Evolutionary conservation across 169 alveolate species (phyloP).

Genomic region (Eimeria acervulina): DNA sequence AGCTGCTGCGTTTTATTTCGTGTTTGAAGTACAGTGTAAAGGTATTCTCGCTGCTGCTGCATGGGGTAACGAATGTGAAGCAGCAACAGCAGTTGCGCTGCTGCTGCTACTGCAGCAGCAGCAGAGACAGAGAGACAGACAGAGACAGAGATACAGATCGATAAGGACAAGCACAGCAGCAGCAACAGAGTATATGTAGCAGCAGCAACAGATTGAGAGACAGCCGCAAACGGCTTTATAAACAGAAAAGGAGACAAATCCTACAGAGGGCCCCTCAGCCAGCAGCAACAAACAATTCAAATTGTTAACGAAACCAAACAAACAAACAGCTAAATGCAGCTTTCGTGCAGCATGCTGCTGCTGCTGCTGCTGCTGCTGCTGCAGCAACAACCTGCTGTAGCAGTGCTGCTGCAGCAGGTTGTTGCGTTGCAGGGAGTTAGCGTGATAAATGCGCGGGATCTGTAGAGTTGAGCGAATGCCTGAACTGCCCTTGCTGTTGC

Average conservation of each 20-base stretch:
- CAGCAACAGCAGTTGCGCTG: too few species aligned
- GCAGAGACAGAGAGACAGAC: not conserved
- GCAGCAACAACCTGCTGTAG: not conserved
- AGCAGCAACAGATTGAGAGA: too few species aligned
- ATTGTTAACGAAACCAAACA: not conserved
- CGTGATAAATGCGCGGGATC: too few species aligned
- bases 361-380: constrained; percentile 29
- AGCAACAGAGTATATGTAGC: too few species aligned
- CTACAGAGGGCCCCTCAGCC: too few species aligned
- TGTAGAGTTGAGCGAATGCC: too few species aligned
- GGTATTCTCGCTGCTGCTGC: not conserved
- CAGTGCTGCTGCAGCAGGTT: not conserved
- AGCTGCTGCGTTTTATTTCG: not conserved
- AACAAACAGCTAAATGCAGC: not conserved
- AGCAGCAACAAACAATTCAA: not conserved
- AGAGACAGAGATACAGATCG: too few species aligned
- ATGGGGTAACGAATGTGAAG: not conserved
- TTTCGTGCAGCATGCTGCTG: constrained; percentile 22
- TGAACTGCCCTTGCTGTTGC: not conserved
- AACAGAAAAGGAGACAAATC: too few species aligned
- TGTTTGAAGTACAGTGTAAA: not conserved
- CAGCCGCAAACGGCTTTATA: not conserved
- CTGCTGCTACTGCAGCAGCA: not conserved
- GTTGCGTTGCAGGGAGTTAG: not conserved
- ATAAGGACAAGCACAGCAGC: too few species aligned